These are phyloP conservation scores for Ceratocystis eucalypticola DNA, from an alignment of 2,329 filamentous ascomycete genomes.

Conservation along the genomic window DNA sequence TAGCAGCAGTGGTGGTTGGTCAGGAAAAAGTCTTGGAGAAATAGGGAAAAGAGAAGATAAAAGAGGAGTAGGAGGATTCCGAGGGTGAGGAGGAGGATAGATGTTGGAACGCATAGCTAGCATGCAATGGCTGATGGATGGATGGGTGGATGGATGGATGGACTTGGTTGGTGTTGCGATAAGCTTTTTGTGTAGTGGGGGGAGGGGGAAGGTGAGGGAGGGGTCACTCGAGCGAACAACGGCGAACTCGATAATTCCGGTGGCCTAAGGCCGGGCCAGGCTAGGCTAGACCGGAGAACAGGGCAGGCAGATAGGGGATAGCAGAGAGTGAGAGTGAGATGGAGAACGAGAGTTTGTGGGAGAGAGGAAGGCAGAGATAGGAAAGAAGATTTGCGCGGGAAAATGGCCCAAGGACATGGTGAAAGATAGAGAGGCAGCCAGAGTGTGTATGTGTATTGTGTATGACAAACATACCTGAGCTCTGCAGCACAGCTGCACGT, in stretches of 20 bases:
- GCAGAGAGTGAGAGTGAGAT: not conserved
- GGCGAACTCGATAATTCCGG: not conserved
- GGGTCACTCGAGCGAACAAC: not conserved
- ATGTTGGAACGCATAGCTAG: not conserved
- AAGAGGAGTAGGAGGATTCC: not conserved
- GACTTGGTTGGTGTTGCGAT: not conserved
- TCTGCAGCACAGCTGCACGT: slow-evolving; percentile 20
- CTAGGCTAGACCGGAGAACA: not conserved
- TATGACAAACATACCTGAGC: slow-evolving; percentile 16
- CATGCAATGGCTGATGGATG: no score
- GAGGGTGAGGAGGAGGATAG: not conserved
- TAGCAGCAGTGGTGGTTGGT: not conserved
- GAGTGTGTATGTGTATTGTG: not conserved
- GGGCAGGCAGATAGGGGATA: not conserved
- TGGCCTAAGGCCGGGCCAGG: not conserved
- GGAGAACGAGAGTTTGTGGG: not conserved
- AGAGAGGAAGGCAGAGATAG: not conserved
- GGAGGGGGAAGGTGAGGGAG: not conserved
- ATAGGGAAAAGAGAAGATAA: not conserved
- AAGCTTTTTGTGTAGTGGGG: not conserved
- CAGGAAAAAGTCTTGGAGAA: not conserved
- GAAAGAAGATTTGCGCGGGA: slow-evolving; percentile 2
- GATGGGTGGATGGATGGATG: not conserved
- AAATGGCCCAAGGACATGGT: not conserved
- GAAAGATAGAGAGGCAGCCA: not conserved